Evolutionary conservation across 345 rosid species (phyloP).

Genomic region (Sapria himalayana): DNA sequence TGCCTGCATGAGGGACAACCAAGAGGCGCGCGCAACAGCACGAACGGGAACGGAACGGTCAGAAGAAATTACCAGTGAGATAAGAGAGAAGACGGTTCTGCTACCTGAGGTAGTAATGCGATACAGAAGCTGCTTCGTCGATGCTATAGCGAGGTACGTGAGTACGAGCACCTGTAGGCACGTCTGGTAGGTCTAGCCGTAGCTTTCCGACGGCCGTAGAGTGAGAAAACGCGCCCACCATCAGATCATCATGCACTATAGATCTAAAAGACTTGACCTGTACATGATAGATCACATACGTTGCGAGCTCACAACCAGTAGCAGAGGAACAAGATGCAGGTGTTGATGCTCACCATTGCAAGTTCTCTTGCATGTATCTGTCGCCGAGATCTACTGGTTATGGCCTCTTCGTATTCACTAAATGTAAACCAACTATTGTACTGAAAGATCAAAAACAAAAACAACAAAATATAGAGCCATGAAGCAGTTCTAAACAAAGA

Average conservation of each 20-base stretch:
- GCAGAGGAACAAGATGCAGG: background rate
- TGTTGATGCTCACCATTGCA: conserved; percentile 38
- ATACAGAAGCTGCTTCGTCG: conserved; percentile 77
- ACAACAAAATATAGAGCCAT: conserved; percentile 8
- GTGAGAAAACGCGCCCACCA: conserved; percentile 88
- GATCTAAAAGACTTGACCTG: conserved; percentile 88
- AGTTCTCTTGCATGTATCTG: conserved; percentile 82
- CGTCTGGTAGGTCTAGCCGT: conserved; percentile 74
- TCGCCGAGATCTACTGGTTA: conserved; percentile 41
- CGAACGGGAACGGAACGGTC: no score
- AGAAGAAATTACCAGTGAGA: no score
- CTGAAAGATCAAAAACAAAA: conserved; percentile 23
- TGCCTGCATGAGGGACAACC: conserved; percentile 28
- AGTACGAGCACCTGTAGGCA: conserved; percentile 59
- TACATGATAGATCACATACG: conserved; percentile 9
- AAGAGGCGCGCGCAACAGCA: no score
- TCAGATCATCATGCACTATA: conserved; percentile 86
- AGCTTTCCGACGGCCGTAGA: conserved; percentile 93
- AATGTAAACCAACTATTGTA: conserved; percentile 91
- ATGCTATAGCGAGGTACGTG: conserved; percentile 42
- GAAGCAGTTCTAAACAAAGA: background rate
- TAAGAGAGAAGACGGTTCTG: no score
- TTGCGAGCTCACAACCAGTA: background rate
- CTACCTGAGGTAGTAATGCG: conserved; percentile 89
- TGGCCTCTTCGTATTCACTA: conserved; percentile 83